Conservation (phyloP, 2,329 filamentous ascomycete species). For the Juglanconis oblonga region DNA sequence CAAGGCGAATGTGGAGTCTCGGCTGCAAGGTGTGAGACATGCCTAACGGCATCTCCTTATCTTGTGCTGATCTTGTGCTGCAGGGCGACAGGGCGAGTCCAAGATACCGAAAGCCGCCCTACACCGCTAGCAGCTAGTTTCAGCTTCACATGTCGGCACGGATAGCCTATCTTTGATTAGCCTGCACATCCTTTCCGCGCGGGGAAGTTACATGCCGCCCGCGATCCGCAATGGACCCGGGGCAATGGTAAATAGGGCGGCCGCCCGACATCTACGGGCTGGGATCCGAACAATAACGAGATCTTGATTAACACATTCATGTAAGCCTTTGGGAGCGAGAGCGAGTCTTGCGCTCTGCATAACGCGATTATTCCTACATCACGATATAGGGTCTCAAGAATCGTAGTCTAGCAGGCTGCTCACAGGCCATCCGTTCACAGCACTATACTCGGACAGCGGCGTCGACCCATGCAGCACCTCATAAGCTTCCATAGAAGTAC, state of each 20-base stretch:
- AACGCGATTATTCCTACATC: no score
- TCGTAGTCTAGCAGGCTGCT: slow-evolving; percentile 30
- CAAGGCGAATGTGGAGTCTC: no score
- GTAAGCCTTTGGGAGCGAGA: no score
- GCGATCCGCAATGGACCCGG: no score
- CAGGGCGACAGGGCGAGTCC: neutral
- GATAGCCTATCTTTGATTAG: neutral
- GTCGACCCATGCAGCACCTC: slow-evolving; percentile 34
- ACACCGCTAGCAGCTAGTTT: neutral
- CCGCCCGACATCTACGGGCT: no score
- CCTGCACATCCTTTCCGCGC: neutral
- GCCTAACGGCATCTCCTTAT: neutral
- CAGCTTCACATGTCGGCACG: neutral
- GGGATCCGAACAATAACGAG: no score
- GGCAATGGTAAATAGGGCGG: no score
- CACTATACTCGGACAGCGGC: slow-evolving; percentile 28
- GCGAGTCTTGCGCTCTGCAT: no score
- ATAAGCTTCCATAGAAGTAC: slow-evolving; percentile 26
- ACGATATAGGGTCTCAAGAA: neutral
- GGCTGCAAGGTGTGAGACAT: no score
- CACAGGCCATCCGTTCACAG: slow-evolving; percentile 34
- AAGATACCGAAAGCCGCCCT: neutral
- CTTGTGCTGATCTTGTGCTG: neutral
- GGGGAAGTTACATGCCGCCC: neutral
- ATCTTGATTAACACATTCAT: no score